Percentiles rank a stretch among this genome's conserved stretches.
Conservation (phyloP, 257 asterid genomes). For the Schizonepeta tenuifolia region DNA sequence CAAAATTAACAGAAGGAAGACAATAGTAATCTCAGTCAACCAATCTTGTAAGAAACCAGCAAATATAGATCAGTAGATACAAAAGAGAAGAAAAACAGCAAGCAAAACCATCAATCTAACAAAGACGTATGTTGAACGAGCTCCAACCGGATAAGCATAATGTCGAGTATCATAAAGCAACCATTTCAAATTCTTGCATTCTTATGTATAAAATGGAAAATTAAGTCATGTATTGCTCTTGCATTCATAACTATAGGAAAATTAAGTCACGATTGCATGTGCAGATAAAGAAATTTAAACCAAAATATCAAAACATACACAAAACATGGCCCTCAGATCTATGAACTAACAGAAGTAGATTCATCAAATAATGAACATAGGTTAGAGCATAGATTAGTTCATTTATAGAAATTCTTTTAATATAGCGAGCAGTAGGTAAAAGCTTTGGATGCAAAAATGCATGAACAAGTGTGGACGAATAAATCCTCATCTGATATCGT, state of each 20-base stretch:
- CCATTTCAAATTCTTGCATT: not conserved
- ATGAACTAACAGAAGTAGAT: not conserved
- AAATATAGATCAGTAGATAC: not conserved
- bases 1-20: conserved; percentile 11
- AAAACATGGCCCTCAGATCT: not conserved
- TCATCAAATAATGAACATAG: not conserved
- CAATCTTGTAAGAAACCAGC: not conserved
- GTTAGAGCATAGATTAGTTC: not conserved
- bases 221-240: not conserved
- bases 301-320: not conserved
- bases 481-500: not conserved
- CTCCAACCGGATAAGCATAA: not conserved
- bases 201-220: not conserved
- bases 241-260: not conserved
- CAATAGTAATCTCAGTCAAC: not conserved
- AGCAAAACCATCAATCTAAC: not conserved
- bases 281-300: not conserved
- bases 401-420: not conserved
- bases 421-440: not conserved
- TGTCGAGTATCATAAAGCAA: not conserved
- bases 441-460: not conserved
- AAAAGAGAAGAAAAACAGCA: not conserved
- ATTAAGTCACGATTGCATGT: not conserved
- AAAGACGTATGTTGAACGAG: not conserved
- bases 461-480: not conserved